Percentiles rank a stretch among this genome's conserved stretches.
phyloP scores from a whole-genome alignment of 306 rosid genomes.

The Arachis stenosperma region DNA sequence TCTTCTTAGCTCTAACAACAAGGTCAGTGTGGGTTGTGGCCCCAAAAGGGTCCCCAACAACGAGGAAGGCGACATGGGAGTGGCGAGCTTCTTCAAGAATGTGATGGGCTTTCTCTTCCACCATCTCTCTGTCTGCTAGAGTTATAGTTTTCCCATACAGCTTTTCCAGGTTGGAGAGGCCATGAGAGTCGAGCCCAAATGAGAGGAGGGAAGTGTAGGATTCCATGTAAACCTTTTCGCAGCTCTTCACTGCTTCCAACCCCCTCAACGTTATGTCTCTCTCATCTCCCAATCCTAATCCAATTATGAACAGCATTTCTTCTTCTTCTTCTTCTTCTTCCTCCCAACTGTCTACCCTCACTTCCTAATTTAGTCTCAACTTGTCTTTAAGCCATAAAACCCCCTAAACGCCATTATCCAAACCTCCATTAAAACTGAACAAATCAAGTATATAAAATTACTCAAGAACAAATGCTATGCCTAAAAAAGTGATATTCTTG shows the following conservation, averaged over 20 bases:
- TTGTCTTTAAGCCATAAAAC: neutral
- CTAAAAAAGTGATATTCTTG: no score
- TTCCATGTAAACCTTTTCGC: conserved; percentile 72
- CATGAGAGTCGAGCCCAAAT: conserved; percentile 75
- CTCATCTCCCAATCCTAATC: conserved; percentile 89
- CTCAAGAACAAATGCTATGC: no score
- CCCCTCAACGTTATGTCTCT: conserved; percentile 81
- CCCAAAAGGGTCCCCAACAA: conserved; percentile 63
- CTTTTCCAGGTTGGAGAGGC: conserved; percentile 72
- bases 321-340: neutral
- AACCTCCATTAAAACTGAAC: no score
- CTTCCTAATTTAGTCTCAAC: no score
- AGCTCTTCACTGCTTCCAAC: conserved; percentile 75
- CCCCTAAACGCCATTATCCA: no score
- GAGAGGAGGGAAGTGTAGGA: conserved; percentile 95
- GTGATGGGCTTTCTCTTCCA: conserved; percentile 69
- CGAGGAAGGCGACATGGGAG: conserved; percentile 51
- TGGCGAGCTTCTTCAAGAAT: conserved; percentile 48
- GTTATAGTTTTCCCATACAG: conserved; percentile 72
- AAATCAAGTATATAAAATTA: no score
- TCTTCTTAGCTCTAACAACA: conserved; percentile 83
- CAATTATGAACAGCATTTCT: conserved; percentile 75
- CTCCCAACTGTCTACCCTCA: no score
- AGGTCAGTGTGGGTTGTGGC: conserved; percentile 85
- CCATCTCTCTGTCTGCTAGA: conserved; percentile 88